phyloP scores from a whole-genome alignment of 768 basidiomycete species.

The Hebeloma cylindrosporum region DNA sequence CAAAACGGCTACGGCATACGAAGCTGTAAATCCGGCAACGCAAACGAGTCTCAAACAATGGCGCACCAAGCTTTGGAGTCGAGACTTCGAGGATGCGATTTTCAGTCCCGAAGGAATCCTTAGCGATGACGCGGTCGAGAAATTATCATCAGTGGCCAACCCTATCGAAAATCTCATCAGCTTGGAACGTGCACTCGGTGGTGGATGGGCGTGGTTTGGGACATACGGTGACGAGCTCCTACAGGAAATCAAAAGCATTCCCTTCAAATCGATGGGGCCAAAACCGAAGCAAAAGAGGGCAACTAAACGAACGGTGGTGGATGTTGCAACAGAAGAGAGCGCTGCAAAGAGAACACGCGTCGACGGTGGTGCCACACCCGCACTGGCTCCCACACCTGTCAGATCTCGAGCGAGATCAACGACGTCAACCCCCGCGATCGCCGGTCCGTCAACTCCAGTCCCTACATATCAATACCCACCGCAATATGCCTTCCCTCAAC shows the following conservation, averaged over 20 bases:
- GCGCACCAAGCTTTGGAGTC: background rate
- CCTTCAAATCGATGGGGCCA: background rate
- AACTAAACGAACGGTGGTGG: background rate
- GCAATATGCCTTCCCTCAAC: too few species aligned
- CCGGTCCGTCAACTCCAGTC: background rate
- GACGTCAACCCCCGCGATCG: background rate
- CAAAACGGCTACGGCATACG: background rate
- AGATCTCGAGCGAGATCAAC: background rate
- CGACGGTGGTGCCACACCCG: background rate
- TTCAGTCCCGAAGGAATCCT: background rate
- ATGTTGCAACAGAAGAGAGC: background rate
- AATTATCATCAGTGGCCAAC: slow-evolving; percentile 1
- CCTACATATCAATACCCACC: too few species aligned
- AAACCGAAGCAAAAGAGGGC: background rate
- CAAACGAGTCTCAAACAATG: background rate
- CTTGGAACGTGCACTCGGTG: background rate
- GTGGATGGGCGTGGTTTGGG: slow-evolving; percentile 7
- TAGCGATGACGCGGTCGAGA: background rate
- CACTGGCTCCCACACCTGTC: background rate
- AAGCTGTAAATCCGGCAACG: background rate
- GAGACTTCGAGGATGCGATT: slow-evolving; percentile 1
- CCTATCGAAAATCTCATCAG: background rate
- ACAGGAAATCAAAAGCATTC: background rate
- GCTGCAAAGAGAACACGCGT: background rate
- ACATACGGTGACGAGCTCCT: slow-evolving; percentile 7